phyloP scores from a whole-genome alignment of 192 early-diverging fungal genomes.

The Backusella tarrabulga region DNA sequence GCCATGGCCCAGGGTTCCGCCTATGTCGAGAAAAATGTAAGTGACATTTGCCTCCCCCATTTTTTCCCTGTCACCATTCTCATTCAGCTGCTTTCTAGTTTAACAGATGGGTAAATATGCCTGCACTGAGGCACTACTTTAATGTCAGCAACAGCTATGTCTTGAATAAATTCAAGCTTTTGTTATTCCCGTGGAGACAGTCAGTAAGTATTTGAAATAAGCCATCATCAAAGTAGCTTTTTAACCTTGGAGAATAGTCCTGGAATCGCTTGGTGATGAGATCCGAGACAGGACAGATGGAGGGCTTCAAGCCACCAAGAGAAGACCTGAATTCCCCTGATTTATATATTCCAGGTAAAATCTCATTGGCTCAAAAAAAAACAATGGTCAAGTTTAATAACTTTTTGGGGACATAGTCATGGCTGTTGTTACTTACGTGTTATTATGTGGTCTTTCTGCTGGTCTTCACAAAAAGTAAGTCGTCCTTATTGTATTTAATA shows the following conservation, averaged over 20 bases:
- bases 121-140: constrained; percentile 89
- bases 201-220: constrained; percentile 41
- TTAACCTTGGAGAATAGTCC: constrained; percentile 34
- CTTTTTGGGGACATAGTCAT: constrained; percentile 48
- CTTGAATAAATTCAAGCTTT: constrained; percentile 76
- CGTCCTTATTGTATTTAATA: neutral
- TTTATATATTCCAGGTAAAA: constrained; percentile 84
- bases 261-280: constrained; percentile 79
- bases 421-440: constrained; percentile 90
- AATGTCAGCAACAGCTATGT: constrained; percentile 95
- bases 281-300: constrained; percentile 75
- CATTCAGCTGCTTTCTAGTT: constrained; percentile 46
- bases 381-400: no score
- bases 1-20: constrained; percentile 82
- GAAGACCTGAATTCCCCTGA: constrained; percentile 95
- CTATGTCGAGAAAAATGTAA: constrained; percentile 89
- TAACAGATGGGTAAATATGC: constrained; percentile 79
- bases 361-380: neutral
- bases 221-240: neutral
- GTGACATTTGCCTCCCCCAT: neutral
- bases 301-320: constrained; percentile 80
- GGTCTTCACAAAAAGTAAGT: constrained; percentile 58
- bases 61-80: no score
- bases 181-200: constrained; percentile 94
- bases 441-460: constrained; percentile 66